A percentile compares a stretch with the other conserved stretches of the same genome.
Evolutionary conservation across 176 grass and related monocot species (phyloP).

Genomic region (Phragmites australis): DNA sequence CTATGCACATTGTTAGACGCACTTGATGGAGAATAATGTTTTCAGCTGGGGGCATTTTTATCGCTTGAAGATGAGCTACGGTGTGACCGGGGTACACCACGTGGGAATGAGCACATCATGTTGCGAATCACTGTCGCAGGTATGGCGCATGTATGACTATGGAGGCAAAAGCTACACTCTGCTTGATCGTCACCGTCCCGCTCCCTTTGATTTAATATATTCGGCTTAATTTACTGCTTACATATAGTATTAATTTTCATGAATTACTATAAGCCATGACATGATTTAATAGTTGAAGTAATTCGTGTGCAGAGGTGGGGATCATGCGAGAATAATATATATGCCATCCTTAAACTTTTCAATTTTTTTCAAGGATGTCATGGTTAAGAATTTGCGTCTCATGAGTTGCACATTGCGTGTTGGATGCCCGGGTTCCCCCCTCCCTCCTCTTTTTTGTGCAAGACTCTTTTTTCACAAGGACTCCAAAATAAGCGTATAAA

Average conservation of each 20-base stretch:
- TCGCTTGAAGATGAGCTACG: not conserved
- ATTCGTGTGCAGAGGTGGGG: too few species aligned
- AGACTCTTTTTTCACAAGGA: too few species aligned
- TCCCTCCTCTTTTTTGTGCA: too few species aligned
- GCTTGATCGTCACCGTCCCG: not conserved
- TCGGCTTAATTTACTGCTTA: not conserved
- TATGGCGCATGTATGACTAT: not conserved
- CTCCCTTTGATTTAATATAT: not conserved
- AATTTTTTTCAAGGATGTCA: too few species aligned
- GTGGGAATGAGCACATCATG: slow-evolving; percentile 51
- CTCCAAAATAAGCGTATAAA: too few species aligned
- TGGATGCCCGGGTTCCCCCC: too few species aligned
- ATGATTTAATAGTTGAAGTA: too few species aligned
- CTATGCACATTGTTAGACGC: not conserved
- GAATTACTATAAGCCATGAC: not conserved
- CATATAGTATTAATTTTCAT: not conserved
- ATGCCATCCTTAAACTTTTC: too few species aligned
- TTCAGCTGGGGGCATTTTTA: not conserved
- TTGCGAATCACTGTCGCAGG: not conserved
- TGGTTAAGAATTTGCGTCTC: too few species aligned
- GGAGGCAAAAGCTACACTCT: not conserved
- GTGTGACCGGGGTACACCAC: not conserved
- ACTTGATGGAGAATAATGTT: not conserved
- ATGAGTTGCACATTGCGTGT: too few species aligned
- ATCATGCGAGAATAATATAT: too few species aligned